Evolutionary conservation across 1,284 basidiomycete genomes (phyloP).

Genomic region (Prillingera fragicola): DNA sequence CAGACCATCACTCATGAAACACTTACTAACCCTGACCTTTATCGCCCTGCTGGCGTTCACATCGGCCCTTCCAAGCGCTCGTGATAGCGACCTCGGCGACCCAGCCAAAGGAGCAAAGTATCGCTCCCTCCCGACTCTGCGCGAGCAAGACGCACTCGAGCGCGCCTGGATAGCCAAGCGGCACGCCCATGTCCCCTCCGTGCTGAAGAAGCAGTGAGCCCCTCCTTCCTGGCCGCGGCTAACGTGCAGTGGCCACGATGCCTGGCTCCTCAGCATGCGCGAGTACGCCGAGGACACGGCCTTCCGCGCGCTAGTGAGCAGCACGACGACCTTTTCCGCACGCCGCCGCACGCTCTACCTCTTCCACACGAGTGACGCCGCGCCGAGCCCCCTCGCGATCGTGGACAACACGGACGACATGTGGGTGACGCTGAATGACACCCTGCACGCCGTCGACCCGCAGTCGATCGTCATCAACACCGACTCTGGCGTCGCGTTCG

Average conservation of each 20-base stretch:
- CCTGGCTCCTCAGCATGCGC: constrained; percentile 48
- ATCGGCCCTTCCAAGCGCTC: no score
- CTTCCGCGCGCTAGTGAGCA: constrained; percentile 54
- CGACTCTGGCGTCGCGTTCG: constrained; percentile 53
- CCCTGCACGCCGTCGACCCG: constrained; percentile 48
- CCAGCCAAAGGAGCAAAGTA: constrained; percentile 29
- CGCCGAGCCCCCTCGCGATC: constrained; percentile 49
- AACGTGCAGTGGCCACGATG: constrained; percentile 19
- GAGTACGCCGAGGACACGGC: constrained; percentile 56
- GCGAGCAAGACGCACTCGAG: constrained; percentile 51
- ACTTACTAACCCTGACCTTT: no score
- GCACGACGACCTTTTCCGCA: constrained; percentile 52
- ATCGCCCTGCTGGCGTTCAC: no score
- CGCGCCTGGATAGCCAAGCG: constrained; percentile 52
- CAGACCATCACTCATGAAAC: no score
- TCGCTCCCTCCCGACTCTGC: constrained; percentile 49
- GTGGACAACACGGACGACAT: constrained; percentile 55
- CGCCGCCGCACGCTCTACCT: constrained; percentile 54
- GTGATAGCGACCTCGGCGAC: no score
- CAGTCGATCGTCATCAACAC: constrained; percentile 52
- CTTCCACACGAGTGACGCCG: constrained; percentile 52
- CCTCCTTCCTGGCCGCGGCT: constrained; percentile 51
- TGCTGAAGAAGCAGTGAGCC: constrained; percentile 51
- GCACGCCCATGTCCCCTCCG: constrained; percentile 48
- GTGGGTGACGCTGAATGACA: constrained; percentile 50